Conservation (phyloP, 2,329 filamentous ascomycete species). For the Grosmannia serpens region DNA sequence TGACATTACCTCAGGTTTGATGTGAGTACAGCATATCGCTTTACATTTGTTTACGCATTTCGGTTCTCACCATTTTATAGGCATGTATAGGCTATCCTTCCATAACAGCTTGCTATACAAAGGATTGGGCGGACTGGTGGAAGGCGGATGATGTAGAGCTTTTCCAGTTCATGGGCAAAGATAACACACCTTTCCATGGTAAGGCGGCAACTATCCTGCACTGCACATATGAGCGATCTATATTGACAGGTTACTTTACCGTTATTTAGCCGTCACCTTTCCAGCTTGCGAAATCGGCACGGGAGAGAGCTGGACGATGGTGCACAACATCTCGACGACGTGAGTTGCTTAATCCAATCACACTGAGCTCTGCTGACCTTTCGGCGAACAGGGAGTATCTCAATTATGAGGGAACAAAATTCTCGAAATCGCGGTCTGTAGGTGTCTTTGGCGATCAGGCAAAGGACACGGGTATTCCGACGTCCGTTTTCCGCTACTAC, state of each 20-base stretch:
- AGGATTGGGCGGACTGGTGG: slow-evolving; percentile 86
- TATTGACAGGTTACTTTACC: neutral
- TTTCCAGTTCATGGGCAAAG: slow-evolving; percentile 94
- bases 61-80: slow-evolving; percentile 22
- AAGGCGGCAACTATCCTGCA: neutral
- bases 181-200: slow-evolving; percentile 68
- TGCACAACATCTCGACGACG: slow-evolving; percentile 78
- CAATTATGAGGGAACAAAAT: slow-evolving; percentile 83
- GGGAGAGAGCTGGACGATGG: slow-evolving; percentile 75
- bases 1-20: slow-evolving; percentile 4
- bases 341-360: neutral
- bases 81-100: slow-evolving; percentile 96
- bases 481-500: slow-evolving; percentile 92
- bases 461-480: slow-evolving; percentile 69
- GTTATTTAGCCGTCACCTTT: slow-evolving; percentile 58
- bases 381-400: slow-evolving; percentile 50
- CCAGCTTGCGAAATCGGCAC: slow-evolving; percentile 80
- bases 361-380: neutral
- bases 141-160: slow-evolving; percentile 76
- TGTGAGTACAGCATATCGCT: neutral
- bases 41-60: neutral
- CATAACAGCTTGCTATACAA: slow-evolving; percentile 82
- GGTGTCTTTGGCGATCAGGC: slow-evolving; percentile 89
- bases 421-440: slow-evolving; percentile 80
- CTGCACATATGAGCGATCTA: too few species aligned